Evolutionary conservation across 1,284 basidiomycete genomes (phyloP), one percentile per base, ranked within the genome.

Genomic region (Cutaneotrichosporon cavernicola): DNA sequence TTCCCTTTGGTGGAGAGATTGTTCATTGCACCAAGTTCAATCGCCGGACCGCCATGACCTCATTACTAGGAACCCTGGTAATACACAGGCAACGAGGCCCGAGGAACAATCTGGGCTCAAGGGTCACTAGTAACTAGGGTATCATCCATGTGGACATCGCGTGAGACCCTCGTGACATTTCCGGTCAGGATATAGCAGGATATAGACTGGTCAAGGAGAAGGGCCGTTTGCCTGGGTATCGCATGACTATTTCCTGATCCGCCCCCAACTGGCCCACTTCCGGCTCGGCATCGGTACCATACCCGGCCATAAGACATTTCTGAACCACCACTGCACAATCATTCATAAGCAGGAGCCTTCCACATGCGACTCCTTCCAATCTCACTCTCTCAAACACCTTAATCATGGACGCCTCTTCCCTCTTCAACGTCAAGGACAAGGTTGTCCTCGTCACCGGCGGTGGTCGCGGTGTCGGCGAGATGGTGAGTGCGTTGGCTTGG

Each of bases 401-500:
- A 38, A 56, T 14, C 38, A 61, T 61, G 60, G 60, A 61, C 60
- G 43, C 50, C 10, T 10, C 21, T 11, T 47, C 38, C 16, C 68
- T 69, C 56, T 69, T 68, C 50, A 60, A 58, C 63, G 63, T 67
- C 36, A 62, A 67, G 57, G 60, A 30, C 56, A 67, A 80, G 76
- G 84, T 88, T 5, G 86, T 86, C 2, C 81, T 89, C 40, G 83
- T 89, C 43, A 89, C 88, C 0, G 89, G 88, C n/a, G 88, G 88
- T n/a, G 88, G 86, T 50, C 81, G 86, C 62, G 88, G 87, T 31
- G 85, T 89, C 53, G 87, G 88, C 31, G 88, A 87, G 80, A 88
- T 87, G 87, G 87, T 86, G 60, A 65, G 84, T 77, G 26, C 31
- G 30, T 13, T n/a, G 13, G 26, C 18, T 36, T 5, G n/a, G 14